These are phyloP conservation scores for Lactarius hatsudake DNA, from an alignment of 768 basidiomycete species.

Conservation along the genomic window DNA sequence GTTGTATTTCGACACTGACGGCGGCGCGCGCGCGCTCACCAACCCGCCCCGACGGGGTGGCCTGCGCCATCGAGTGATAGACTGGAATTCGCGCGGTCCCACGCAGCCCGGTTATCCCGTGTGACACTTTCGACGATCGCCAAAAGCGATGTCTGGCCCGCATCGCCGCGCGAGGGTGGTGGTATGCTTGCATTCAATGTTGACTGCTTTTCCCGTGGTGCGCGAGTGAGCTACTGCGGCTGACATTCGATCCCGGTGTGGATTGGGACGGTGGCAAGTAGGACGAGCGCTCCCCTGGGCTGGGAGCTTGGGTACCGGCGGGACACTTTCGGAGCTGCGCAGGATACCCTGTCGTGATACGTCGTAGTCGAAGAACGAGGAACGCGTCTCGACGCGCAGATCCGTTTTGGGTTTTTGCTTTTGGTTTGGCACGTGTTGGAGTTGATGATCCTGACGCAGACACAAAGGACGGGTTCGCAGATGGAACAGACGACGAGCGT, in stretches of 20 bases:
- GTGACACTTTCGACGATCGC: slow-evolving; percentile 66
- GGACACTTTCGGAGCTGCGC: slow-evolving; percentile 13
- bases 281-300: not conserved
- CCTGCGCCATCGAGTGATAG: slow-evolving; percentile 2
- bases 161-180: slow-evolving; percentile 14
- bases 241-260: not conserved
- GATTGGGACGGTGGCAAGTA: slow-evolving; percentile 11
- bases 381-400: slow-evolving; percentile 16
- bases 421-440: slow-evolving; percentile 1
- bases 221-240: not conserved
- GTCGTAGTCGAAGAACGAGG: slow-evolving; percentile 17
- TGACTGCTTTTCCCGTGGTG: slow-evolving; percentile 6
- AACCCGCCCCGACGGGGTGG: slow-evolving; percentile 2
- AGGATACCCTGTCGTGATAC: slow-evolving; percentile 15
- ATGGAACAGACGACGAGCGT: slow-evolving; percentile 7
- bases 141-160: slow-evolving; percentile 42
- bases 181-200: not conserved
- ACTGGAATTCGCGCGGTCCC: slow-evolving; percentile 26
- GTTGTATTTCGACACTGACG: slow-evolving; percentile 22
- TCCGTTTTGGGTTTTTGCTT: slow-evolving; percentile 10
- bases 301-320: not conserved
- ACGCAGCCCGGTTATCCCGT: slow-evolving; percentile 36
- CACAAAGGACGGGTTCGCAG: not conserved
- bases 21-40: slow-evolving; percentile 23
- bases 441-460: not conserved